phyloP scores from a whole-genome alignment of 495 filamentous ascomycete species.

The Aspergillus homomorphus region DNA sequence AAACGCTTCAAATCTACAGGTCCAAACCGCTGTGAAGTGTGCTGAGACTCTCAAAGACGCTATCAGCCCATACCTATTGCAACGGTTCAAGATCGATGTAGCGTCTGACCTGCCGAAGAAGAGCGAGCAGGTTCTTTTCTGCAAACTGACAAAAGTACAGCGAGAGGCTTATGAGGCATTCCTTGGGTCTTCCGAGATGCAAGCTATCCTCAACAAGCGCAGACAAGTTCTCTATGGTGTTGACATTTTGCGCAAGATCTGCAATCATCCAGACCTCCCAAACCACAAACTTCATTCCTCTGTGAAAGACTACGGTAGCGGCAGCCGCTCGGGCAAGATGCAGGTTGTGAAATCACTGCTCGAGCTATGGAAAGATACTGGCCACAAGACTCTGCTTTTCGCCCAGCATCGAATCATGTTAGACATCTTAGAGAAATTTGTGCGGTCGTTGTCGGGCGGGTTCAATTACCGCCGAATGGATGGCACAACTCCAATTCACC shows the following conservation, averaged over 20 bases:
- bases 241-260: conserved; percentile 90
- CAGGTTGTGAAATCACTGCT: conserved; percentile 81
- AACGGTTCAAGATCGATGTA: conserved; percentile 90
- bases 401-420: conserved; percentile 90
- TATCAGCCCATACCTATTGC: conserved; percentile 89
- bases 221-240: conserved; percentile 83
- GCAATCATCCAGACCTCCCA: conserved; percentile 89
- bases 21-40: conserved; percentile 86
- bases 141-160: conserved; percentile 78
- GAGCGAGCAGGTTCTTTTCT: conserved; percentile 92
- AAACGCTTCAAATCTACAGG: conserved; percentile 86
- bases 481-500: conserved; percentile 77
- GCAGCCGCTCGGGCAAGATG: conserved; percentile 86
- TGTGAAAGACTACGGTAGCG: conserved; percentile 68
- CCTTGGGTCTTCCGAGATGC: conserved; percentile 78
- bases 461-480: conserved; percentile 90
- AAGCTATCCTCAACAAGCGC: conserved; percentile 66
- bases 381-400: conserved; percentile 90
- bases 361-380: conserved; percentile 77
- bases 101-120: conserved; percentile 91
- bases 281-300: conserved; percentile 58
- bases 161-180: conserved; percentile 73
- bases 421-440: conserved; percentile 81
- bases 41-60: conserved; percentile 87
- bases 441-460: conserved; percentile 58